Evolutionary conservation across 75 land plant genomes (phyloP), one percentile per base, ranked within the genome.

Genomic region (Sequoiadendron giganteum): DNA sequence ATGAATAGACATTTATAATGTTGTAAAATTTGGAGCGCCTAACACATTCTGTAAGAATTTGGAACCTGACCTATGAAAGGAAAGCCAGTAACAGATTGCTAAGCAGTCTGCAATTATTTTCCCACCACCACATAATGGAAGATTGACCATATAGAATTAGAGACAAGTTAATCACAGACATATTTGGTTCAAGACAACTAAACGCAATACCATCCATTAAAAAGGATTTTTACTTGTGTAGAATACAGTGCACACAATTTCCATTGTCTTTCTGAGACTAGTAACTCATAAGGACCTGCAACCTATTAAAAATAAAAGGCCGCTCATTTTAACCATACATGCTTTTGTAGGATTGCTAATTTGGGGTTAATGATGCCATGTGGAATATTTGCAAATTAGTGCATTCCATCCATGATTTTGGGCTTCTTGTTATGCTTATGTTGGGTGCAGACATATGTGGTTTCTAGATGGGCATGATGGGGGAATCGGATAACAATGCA

Each of bases 1-100:
- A 21, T 91, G 92, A 91, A 90, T 91, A 47, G 91, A 90, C 86
- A 91, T 88, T 91, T 87, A 91, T 83, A 91, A 89, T 52, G 92
- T 58, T n/a, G 80, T 89, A 34, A 89, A 85, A 18, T 91, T 84
- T 91, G 90, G 55, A 84, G 61, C 89, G 92, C 68, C 45, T 86
- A 28, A 85, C 19, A 25, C 87, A 91, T 76, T 79, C 58, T 87
- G 58, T 72, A 56, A 39, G 73, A 79, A 9, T 83, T 70, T 25
- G 68, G 58, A 25, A 30, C 68, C 10, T 90, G 91, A 80, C 80
- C 87, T 25, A 36, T 68, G 16, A 36, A 54, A 40, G 70, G 43
- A 10, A 52, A 88, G 11, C 48, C 65, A 39, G 86, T 78, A 39
- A 82, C 36, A 30, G 15, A 55, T 55, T 91, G 92, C 88, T 89